Evolutionary conservation across 2,329 filamentous ascomycete genomes (phyloP), one percentile per base, ranked within the genome.

Genomic region (Microdochium nivale): DNA sequence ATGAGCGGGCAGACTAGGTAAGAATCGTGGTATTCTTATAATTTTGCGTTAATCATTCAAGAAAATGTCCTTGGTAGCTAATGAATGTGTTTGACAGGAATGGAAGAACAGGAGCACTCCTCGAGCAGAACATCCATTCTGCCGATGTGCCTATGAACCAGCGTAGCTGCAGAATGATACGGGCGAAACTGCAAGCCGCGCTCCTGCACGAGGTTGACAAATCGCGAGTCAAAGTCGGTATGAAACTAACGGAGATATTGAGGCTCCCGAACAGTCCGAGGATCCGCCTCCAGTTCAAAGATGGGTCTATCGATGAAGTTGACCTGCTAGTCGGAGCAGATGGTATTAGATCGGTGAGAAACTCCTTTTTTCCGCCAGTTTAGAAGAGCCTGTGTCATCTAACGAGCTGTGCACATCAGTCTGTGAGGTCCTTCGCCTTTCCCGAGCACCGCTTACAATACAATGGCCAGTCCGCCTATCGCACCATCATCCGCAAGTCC

Each of bases 311-410:
- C 1, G 68, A 67, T 2, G 60, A 67, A 16, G 69, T 69, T 2
- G 75, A 78, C 54, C 59, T 80, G 0, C 66, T 79, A 1, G 67
- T 80, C 2, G 77, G 76, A 0, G 77, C 74, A 3, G 75, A 80
- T 57, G 75, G 77, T 2, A 78, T 79, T 49, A 70, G 74, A 52
- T 78, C 75, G 3, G 70, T 75, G 55, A 33, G 63, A 53, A 25
- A 33, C 16, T 14, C 14, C 49, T 16, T n/a, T 50, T 9, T 27
- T 14, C 33, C 33, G 3, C 7, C 33, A 7, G 16, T 7, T 16
- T 7, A 5, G n/a, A 14, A 8, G 33, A 37, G 14, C 33, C 16
- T 14, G 5, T 16, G 33, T 37, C 33, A 37, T 7, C 33, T 37
- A 19, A 37, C 16, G 16, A n/a, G n/a, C n/a, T n/a, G n/a, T n/a